phyloP scores from a whole-genome alignment of 2,329 filamentous ascomycete species.

The Lithohypha guttulata region DNA sequence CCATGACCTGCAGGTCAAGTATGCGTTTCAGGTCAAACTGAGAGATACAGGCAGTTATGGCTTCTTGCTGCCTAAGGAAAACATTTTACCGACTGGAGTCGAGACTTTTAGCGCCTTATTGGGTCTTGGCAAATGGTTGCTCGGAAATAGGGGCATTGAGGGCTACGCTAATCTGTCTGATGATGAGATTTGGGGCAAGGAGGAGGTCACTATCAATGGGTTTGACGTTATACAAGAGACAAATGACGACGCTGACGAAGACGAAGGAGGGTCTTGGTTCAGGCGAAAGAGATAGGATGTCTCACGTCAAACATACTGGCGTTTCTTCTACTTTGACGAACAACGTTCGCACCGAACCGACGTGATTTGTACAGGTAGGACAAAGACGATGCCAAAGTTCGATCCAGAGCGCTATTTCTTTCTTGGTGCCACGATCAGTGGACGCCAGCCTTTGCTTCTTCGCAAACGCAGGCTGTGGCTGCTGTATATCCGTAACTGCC shows the following conservation, averaged over 20 bases:
- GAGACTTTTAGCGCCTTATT: slow-evolving; percentile 76
- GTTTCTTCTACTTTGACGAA: too few species aligned
- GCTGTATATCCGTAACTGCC: too few species aligned
- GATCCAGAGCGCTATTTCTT: too few species aligned
- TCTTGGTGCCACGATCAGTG: too few species aligned
- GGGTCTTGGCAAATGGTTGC: slow-evolving; percentile 70
- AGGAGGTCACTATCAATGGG: slow-evolving; percentile 3
- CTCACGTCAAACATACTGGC: neutral
- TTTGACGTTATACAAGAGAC: neutral
- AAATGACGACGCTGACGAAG: slow-evolving; percentile 1
- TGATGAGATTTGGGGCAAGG: slow-evolving; percentile 7
- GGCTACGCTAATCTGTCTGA: slow-evolving; percentile 8
- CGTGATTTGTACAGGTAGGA: neutral
- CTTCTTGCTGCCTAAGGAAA: slow-evolving; percentile 73
- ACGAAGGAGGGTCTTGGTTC: slow-evolving; percentile 4
- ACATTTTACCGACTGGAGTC: slow-evolving; percentile 81
- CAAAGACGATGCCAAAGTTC: too few species aligned
- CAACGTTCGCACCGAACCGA: too few species aligned
- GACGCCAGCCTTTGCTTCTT: too few species aligned
- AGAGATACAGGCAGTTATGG: slow-evolving; percentile 90
- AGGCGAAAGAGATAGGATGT: slow-evolving; percentile 3
- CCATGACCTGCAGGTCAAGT: slow-evolving; percentile 68
- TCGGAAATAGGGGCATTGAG: slow-evolving; percentile 31
- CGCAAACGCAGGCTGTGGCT: too few species aligned
- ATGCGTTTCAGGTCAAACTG: slow-evolving; percentile 86